These are phyloP conservation scores for Rhodotorula mucilaginosa DNA, from an alignment of 1,284 basidiomycete genomes.

Conservation along the genomic window DNA sequence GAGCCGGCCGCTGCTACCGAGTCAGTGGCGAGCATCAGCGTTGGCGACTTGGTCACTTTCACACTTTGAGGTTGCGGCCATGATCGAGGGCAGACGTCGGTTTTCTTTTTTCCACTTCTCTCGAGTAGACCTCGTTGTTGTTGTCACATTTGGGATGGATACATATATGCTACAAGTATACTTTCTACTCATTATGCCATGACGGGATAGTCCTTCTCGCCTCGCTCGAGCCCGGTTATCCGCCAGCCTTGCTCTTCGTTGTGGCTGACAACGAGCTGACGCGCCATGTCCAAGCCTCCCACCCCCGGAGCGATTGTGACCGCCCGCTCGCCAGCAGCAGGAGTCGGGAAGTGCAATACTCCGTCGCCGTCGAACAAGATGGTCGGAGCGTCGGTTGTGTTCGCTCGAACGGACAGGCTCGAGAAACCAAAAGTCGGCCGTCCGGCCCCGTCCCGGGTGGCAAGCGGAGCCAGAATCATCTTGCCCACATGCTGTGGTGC, in stretches of 20 bases:
- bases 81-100: too few relatives aligned
- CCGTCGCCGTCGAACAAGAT: constrained; percentile 12
- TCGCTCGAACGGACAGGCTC: background rate
- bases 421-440: constrained; percentile 9
- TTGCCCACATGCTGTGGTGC: background rate
- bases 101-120: too few relatives aligned
- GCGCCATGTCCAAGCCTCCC: background rate
- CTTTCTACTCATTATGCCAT: background rate
- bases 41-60: too few relatives aligned
- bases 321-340: background rate
- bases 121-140: too few relatives aligned
- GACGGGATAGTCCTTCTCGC: constrained; percentile 26
- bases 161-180: background rate
- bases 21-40: background rate
- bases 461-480: constrained; percentile 9
- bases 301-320: background rate
- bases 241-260: constrained; percentile 1
- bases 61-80: too few relatives aligned
- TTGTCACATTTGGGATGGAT: too few relatives aligned
- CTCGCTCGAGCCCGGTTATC: constrained; percentile 6
- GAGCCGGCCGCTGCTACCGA: background rate
- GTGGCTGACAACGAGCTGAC: constrained; percentile 13
- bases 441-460: background rate
- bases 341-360: background rate
- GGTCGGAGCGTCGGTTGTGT: background rate